Evolutionary conservation across 2,329 filamentous ascomycete genomes (phyloP).

Genomic region (Trichoderma atrobrunneum): DNA sequence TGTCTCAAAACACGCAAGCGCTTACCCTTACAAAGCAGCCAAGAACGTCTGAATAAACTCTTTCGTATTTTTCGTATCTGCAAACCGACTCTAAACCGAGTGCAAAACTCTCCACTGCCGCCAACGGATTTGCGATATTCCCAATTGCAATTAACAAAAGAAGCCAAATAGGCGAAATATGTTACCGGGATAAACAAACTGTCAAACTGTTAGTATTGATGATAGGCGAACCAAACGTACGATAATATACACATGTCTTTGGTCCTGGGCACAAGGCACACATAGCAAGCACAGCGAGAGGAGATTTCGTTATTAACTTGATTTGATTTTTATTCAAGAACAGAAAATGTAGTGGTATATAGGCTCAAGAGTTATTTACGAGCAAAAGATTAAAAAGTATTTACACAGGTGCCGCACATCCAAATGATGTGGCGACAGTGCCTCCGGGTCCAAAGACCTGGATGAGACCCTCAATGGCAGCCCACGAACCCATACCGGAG

Average conservation of each 20-base stretch:
- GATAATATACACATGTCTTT: background rate
- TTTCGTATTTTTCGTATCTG: conserved; percentile 15
- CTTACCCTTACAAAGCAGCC: background rate
- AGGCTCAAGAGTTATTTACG: conserved; percentile 7
- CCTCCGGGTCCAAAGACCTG: conserved; percentile 6
- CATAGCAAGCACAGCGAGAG: background rate
- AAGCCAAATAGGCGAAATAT: background rate
- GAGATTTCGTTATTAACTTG: background rate
- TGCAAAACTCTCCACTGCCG: background rate
- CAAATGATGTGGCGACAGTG: conserved; percentile 13
- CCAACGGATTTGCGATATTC: background rate
- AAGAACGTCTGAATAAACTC: conserved; percentile 1
- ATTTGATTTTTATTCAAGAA: background rate
- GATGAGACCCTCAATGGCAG: conserved; percentile 7
- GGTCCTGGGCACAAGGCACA: background rate
- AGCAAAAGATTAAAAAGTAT: conserved; percentile 13
- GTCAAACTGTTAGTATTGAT: background rate
- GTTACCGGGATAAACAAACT: background rate
- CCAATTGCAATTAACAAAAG: background rate
- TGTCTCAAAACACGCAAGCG: background rate
- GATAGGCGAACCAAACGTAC: background rate
- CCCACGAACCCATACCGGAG: conserved; percentile 10
- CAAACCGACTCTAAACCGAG: background rate
- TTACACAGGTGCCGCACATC: conserved; percentile 12
- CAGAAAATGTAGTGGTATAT: conserved; percentile 2